Evolutionary conservation across 2,329 filamentous ascomycete genomes (phyloP), one percentile per base, ranked within the genome.

Genomic region (Cryphonectria nitschkei): DNA sequence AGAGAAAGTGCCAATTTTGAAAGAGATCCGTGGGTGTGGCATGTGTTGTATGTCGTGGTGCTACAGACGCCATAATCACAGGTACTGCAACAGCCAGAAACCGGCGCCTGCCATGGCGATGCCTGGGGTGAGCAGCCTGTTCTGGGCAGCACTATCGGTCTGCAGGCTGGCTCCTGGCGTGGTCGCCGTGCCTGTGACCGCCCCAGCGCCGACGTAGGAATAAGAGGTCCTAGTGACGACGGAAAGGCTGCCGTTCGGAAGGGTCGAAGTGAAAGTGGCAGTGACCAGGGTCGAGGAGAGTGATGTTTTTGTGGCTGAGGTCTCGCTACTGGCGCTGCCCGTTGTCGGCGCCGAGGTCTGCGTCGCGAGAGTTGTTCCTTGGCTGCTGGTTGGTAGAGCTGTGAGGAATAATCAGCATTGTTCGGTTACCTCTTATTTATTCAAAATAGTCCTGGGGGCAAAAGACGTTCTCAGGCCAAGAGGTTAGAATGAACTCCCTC

Each of bases 171-270:
- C 76, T 43, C 80, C 78, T 26, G 81, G 79, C 11, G 80, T 77
- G 5, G 80, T 79, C 67, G 64, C 78, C 9, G 76, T 70, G 22
- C 74, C 76, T 2, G 68, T 79, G 26, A 75, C 63, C 19, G 34
- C 68, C 13, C 39, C 68, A 1, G 83, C 81, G 14, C 82, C 79
- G 54, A 84, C 82, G 32, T 80, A 81, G 2, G 87, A 85, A 75
- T 80, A 84, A 0, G 84, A 85, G 1, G 85, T 87, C n/a, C 81
- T 81, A 14, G 85, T 87, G 65, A 86, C 77, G 16, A 83, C 80
- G 3, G 82, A 81, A 68, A 84, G 78, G 43, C 80, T 81, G 37
- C 86, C 86, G 65, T 85, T 78, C 16, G 79, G 74, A 50, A 82
- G 76, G 8, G 84, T 86, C 8, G 83, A 84, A n/a, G 85, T 87